Evolutionary conservation across 176 grass and related monocot species (phyloP), one percentile per base, ranked within the genome.

Genomic region (Musa troglodytarum): DNA sequence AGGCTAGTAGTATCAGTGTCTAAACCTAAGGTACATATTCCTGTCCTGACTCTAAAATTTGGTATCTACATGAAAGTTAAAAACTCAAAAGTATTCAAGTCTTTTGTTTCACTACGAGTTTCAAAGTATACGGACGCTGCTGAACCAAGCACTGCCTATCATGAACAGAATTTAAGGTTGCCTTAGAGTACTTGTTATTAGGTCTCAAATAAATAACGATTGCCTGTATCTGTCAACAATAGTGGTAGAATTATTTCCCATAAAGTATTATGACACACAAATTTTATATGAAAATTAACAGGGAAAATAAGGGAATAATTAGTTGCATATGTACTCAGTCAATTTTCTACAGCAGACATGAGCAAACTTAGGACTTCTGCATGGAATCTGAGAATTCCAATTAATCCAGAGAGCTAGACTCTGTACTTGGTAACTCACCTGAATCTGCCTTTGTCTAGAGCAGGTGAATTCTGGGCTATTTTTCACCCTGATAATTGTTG

Each of bases 11-110:
- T 78, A 72, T 53, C 65, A 0, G 57, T 89, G 80, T 58, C 89
- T 55, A 99, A 83, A 87, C 25, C 67, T 58, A 99, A 92, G 81
- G 95, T 99, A 85, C 52, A 81, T 80, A 75, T 71, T 22, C 22
- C 17, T 75, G 12, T 68, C 54, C 69, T 22, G 55, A 29, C n/a
- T 25, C 24, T 23, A 52, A 74, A 64, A 15, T 11, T 28, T 76
- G 34, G 53, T 78, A 52, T 25, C 3, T 11, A 25, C 34, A 43
- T 62, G 79, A 34, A 75, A 76, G 74, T 67, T 77, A 57, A 79
- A 2, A 21, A 1, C 49, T 0, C 23, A 29, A 75, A 54, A 25
- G 2, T 63, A 54, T 1, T 16, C 26, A 81, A 50, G 2, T 2
- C 59, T 78, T 13, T 67, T 81, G 26, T 21, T 26, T 8, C 25